Conservation (phyloP, 2,329 filamentous ascomycete species). For the Aspergillus tubingensis region DNA sequence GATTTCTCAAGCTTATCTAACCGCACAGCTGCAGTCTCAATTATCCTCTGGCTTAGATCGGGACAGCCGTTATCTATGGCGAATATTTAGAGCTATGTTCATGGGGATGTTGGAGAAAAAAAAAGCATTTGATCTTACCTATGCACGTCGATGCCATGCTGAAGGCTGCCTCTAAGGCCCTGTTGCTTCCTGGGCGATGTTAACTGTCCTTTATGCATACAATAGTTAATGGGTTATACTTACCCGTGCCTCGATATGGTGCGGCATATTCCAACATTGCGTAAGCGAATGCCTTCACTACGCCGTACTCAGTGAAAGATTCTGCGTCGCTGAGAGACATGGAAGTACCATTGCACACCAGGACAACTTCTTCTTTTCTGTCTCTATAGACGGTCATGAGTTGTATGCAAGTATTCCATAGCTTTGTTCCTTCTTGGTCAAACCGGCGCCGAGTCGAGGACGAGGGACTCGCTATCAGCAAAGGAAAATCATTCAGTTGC, state of each 20-base stretch:
- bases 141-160: conserved; percentile 67
- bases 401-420: conserved; percentile 43
- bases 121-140: too few species aligned
- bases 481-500: conserved; percentile 19
- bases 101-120: too few species aligned
- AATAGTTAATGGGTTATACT: background rate
- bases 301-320: background rate
- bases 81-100: too few species aligned
- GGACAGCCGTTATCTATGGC: conserved; percentile 55
- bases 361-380: conserved; percentile 5
- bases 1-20: conserved; percentile 37
- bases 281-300: conserved; percentile 63
- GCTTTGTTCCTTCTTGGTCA: conserved; percentile 33
- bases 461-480: conserved; percentile 5
- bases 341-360: conserved; percentile 23
- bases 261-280: conserved; percentile 63
- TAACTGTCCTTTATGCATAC: background rate
- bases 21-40: conserved; percentile 66
- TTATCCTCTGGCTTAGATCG: conserved; percentile 59
- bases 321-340: background rate
- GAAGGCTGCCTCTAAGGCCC: conserved; percentile 67
- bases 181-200: conserved; percentile 46
- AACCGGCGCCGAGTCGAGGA: conserved; percentile 23
- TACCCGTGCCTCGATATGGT: conserved; percentile 18
- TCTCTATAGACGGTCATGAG: conserved; percentile 16